Percentiles rank a stretch among this genome's conserved stretches.
phyloP scores from a whole-genome alignment of 164 flowering plant genomes.

The Cinnamomum chago region DNA sequence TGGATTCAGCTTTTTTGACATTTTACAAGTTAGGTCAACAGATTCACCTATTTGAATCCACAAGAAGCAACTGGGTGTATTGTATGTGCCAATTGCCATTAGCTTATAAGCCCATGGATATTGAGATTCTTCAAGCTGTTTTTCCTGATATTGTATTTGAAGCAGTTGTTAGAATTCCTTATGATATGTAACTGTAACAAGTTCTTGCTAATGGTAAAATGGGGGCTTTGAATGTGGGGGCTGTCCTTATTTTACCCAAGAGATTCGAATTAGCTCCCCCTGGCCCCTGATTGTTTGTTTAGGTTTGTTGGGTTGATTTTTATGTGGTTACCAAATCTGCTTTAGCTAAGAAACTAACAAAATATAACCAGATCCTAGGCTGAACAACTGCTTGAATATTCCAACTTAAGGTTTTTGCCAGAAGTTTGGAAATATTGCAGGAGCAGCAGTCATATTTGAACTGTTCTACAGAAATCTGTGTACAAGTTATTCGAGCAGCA shows the following conservation, averaged over 20 bases:
- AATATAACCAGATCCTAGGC: no score
- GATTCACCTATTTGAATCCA: neutral
- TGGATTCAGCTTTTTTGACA: no score
- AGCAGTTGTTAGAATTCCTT: constrained; percentile 16
- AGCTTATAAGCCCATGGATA: neutral
- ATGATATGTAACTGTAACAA: constrained; percentile 19
- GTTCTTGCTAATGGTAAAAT: constrained; percentile 14
- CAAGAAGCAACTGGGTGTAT: neutral
- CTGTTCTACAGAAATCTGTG: no score
- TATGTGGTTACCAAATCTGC: no score
- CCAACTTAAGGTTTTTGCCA: no score
- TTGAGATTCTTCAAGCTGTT: constrained; percentile 16
- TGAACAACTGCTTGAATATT: no score
- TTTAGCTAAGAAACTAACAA: no score
- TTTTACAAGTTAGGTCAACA: no score
- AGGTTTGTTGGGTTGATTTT: neutral
- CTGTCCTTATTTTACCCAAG: neutral
- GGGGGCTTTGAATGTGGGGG: neutral
- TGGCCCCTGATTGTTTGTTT: neutral
- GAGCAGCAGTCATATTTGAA: no score
- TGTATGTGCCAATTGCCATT: neutral
- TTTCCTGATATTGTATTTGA: constrained; percentile 20
- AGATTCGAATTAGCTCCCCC: neutral
- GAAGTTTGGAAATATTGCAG: no score
- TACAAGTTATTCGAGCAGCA: no score